Evolutionary conservation across 2,329 filamentous ascomycete species (phyloP), one percentile per base, ranked within the genome.

Genomic region (Fusarium sp.): DNA sequence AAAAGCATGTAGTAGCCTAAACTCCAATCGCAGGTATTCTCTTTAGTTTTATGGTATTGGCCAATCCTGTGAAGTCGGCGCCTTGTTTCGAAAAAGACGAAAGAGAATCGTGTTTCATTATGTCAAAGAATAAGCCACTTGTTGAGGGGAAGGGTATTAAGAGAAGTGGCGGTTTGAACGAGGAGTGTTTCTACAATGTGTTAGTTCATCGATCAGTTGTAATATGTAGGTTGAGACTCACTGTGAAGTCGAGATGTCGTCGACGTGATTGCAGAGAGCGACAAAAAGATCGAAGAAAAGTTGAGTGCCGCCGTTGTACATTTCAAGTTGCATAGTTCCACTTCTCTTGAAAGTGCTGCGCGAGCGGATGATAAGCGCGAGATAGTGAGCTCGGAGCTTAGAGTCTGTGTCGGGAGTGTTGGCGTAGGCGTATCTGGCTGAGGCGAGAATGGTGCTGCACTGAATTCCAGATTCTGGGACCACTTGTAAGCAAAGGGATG

Each of bases 231-330:
- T 18, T 30, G 8, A 16, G 9, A 82, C 85, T 83, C 78, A 89
- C 86, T 84, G 83, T 58, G 83, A 80, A 57, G 83, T 84, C 6
- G 86, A 85, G 65, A 90, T 85, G 74, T 90, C 91, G 78, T 89
- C 92, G 76, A 97, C 92, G 77, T 97, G 93, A 78, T 97, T 97
- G 81, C 92, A 94, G 81, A 97, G 88, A 18, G 94, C 93, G 51
- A 97, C 94, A 78, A 97, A 97, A 44, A 97, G 84, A 77, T 97
- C 94, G 77, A 97, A 97, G 83, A 97, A 97, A 62, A 97, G 84
- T 75, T 92, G 87, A 1, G 84, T 92, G 55, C 93, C 93, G 30
- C 94, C 94, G 65, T 89, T 88, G 78, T 92, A 92, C 94, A 97
- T 97, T 82, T 97, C 94, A 72, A 92, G 88, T 81, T 97, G 94